Evolutionary conservation across 805 yeast genomes (phyloP).

Genomic region (Schizosaccharomyces japonicus): DNA sequence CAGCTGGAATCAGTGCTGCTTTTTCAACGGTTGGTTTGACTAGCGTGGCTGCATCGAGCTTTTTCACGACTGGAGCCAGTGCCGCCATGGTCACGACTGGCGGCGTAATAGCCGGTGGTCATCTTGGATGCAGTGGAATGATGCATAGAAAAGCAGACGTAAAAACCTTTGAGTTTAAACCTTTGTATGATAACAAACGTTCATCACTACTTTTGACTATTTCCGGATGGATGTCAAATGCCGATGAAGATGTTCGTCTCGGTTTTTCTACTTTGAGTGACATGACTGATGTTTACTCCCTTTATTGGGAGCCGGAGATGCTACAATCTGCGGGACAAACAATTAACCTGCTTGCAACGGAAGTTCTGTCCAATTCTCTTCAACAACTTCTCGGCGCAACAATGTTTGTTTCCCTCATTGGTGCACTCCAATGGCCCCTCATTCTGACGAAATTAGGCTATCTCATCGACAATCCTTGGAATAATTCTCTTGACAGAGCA

Average conservation of each 20-base stretch:
- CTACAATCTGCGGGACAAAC: conserved; percentile 90
- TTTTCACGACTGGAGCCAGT: conserved; percentile 90
- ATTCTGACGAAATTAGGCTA: conserved; percentile 6
- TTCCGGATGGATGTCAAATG: conserved; percentile 94
- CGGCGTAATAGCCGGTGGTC: conserved; percentile 76
- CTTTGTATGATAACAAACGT: conserved; percentile 73
- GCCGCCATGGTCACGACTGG: conserved; percentile 81
- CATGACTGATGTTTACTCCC: conserved; percentile 75
- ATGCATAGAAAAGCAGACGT: conserved; percentile 71
- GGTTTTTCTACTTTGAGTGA: conserved; percentile 96
- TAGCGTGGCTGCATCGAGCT: conserved; percentile 57
- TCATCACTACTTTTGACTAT: conserved; percentile 71
- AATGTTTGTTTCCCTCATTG: conserved; percentile 7
- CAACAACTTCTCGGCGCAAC: conserved; percentile 67
- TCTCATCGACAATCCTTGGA: conserved; percentile 11
- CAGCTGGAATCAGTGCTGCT: conserved; percentile 96
- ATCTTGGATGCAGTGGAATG: conserved; percentile 72
- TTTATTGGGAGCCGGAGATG: conserved; percentile 97
- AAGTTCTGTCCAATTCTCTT: conserved; percentile 72
- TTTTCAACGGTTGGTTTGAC: conserved; percentile 78
- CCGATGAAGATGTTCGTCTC: conserved; percentile 79
- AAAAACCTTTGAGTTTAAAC: conserved; percentile 77
- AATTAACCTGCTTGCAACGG: conserved; percentile 75
- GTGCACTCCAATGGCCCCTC: conserved; percentile 16
- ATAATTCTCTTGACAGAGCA: conserved; percentile 8